Conservation (phyloP, 2,329 filamentous ascomycete species). For the Truncatella angustata region DNA sequence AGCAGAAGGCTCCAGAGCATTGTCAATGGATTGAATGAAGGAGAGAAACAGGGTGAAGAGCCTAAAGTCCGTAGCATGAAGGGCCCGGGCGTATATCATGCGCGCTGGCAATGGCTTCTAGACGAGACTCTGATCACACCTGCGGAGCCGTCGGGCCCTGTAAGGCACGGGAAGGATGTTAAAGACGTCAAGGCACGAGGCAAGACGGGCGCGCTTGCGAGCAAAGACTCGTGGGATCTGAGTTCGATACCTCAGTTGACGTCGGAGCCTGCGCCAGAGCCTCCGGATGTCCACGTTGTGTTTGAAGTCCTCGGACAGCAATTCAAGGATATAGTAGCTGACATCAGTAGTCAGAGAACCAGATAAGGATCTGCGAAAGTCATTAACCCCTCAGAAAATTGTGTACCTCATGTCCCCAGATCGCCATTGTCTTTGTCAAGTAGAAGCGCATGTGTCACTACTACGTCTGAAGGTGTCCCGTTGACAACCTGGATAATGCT, state of each 20-base stretch:
- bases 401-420: no score
- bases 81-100: conserved; percentile 71
- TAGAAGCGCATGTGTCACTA: no score
- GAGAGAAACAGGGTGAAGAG: conserved; percentile 15
- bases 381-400: neutral
- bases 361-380: neutral
- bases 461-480: no score
- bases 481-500: no score
- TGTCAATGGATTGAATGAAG: conserved; percentile 33
- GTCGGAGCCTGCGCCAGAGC: conserved; percentile 27
- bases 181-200: conserved; percentile 40
- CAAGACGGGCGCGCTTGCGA: conserved; percentile 34
- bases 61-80: conserved; percentile 33
- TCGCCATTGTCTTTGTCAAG: no score
- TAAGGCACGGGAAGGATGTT: conserved; percentile 54
- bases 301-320: conserved; percentile 36
- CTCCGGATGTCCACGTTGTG: conserved; percentile 42
- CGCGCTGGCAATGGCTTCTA: conserved; percentile 69
- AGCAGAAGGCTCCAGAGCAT: conserved; percentile 54
- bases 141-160: conserved; percentile 44
- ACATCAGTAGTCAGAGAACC: conserved; percentile 9
- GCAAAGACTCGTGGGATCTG: conserved; percentile 21
- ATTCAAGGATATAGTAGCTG: conserved; percentile 35
- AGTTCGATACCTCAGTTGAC: conserved; percentile 25
- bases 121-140: conserved; percentile 71